Base-by-base conservation (phyloP, 2,329 filamentous ascomycete species). In the Meredithiella fracta region DNA sequence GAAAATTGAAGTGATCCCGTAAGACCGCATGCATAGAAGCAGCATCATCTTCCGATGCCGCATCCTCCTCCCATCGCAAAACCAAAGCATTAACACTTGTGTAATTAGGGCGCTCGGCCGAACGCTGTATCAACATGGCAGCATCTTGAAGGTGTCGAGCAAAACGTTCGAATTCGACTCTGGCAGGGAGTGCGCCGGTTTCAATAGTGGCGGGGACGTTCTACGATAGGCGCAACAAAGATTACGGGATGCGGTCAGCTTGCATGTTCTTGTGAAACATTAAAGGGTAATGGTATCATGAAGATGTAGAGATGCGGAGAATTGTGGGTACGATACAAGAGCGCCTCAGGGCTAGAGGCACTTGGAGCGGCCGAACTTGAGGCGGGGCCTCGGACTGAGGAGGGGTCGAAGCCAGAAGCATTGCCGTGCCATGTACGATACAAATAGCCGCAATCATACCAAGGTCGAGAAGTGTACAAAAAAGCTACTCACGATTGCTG, bases 131-230 rank as follows among this genome's bases (percentile, higher is more conserved):
- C 62, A 81, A 71, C 74, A 82, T 81, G 60, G 80, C 79, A 52
- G 79, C 80, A 73, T 83, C 80, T 64, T 83, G 80, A 47, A 83
- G 73, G 68, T 83, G 80, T 50, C 79, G 74, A 59, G 79, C 80
- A 64, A 83, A 83, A 54, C 77, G 74, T 66, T 83, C 80, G 67
- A 83, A 83, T 62, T 82, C 79, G 67, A 78, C 73, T 61, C 76
- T 73, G 49, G 58, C 58, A 34, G 51, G 58, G 8, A 59, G 52
- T 20, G 57, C 38, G 23, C 56, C 52, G 15, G 58, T 56, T 42
- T 59, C 57, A 17, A 54, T 52, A 29, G 42, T 23, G 31, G 40
- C 15, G 11, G 57, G n/a, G 23, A 44, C 47, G 31, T 53, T 26
- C 57, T 56, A 52, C 42, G 20, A 26, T 7, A 37, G 23, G 26